Evolutionary conservation across 2,329 filamentous ascomycete species (phyloP).

Genomic region (Paecilomyces variotii): DNA sequence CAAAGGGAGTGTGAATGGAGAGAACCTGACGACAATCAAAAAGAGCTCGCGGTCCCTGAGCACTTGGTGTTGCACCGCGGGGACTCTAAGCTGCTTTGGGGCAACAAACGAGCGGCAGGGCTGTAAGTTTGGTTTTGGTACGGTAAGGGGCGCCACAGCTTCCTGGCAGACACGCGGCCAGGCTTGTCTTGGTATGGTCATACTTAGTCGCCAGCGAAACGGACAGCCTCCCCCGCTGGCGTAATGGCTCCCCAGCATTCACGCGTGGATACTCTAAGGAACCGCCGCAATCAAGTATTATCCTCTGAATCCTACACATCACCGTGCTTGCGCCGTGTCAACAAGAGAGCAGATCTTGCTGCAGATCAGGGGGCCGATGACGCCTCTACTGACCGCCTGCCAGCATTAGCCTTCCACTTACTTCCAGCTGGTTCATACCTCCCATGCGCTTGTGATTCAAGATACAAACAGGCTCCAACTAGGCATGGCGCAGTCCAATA

Average conservation of each 20-base stretch:
- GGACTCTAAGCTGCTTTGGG: constrained; percentile 6
- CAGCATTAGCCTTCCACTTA: not conserved
- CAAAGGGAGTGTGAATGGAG: not conserved
- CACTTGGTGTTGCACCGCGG: not conserved
- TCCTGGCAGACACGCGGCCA: not conserved
- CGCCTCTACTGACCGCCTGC: not conserved
- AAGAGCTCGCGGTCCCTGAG: constrained; percentile 8
- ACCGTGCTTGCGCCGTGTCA: not conserved
- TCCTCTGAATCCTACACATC: not conserved
- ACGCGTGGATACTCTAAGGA: not conserved
- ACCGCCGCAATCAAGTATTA: not conserved
- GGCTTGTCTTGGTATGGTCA: constrained; percentile 17
- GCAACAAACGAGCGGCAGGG: not conserved
- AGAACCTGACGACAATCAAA: constrained; percentile 9
- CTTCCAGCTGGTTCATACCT: not conserved
- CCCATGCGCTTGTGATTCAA: not conserved
- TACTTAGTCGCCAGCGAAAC: constrained; percentile 2
- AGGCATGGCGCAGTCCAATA: constrained; percentile 73
- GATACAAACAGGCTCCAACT: constrained; percentile 3
- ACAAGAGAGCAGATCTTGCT: not conserved
- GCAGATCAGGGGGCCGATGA: not conserved
- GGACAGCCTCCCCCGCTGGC: not conserved
- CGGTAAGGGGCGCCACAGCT: not conserved
- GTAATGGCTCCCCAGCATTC: constrained; percentile 1
- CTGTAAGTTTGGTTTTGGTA: constrained; percentile 8